Evolutionary conservation across 257 asterid genomes (phyloP).

Genomic region (Solanum pennellii): DNA sequence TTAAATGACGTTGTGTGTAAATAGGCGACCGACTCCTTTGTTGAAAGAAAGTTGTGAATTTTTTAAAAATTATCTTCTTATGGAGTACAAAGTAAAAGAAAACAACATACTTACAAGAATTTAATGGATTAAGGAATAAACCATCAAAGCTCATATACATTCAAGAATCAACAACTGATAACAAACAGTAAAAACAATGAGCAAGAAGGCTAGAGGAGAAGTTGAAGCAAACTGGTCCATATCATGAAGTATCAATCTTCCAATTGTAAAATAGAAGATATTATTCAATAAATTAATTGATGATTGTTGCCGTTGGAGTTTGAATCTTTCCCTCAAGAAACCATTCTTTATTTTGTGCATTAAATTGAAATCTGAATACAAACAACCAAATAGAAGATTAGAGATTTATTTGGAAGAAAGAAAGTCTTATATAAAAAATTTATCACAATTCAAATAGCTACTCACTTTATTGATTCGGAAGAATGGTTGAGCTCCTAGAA

Average conservation of each 20-base stretch:
- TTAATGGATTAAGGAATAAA: background rate
- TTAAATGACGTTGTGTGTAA: too few relatives aligned
- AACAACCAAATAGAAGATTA: background rate
- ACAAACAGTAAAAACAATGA: background rate
- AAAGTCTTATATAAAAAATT: too few relatives aligned
- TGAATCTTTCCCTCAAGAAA: background rate
- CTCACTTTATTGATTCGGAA: background rate
- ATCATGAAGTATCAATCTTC: background rate
- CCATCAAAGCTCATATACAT: background rate
- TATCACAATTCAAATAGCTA: background rate
- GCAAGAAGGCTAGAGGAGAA: background rate
- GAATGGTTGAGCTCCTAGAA: background rate
- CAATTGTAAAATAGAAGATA: background rate
- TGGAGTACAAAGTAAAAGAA: background rate
- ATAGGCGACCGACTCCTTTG: too few relatives aligned
- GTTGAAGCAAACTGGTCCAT: conserved; percentile 10
- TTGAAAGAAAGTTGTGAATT: too few relatives aligned
- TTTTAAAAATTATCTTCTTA: too few relatives aligned
- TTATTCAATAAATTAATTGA: background rate
- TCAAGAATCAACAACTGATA: background rate
- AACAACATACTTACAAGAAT: background rate
- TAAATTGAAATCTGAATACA: background rate
- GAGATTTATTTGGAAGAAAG: background rate
- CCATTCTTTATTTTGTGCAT: background rate
- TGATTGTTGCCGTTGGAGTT: background rate